phyloP scores from a whole-genome alignment of 179 eudicot species.

The Silene noctiflora region DNA sequence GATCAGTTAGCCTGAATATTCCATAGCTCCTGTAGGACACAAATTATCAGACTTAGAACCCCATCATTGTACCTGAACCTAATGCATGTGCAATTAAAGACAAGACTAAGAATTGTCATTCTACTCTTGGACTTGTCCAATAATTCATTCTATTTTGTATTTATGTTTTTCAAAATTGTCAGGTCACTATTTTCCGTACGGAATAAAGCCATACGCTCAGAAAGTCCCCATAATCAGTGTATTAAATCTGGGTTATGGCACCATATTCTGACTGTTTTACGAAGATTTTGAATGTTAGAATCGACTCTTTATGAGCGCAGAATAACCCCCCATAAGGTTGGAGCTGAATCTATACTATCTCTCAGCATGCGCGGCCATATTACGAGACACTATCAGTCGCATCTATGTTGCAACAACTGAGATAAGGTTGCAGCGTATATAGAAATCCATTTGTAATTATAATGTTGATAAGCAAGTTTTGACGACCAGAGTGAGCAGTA shows the following conservation, averaged over 20 bases:
- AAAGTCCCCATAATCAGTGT: neutral
- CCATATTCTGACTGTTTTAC: too few species aligned
- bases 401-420: neutral
- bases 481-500: too few species aligned
- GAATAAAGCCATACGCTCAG: neutral
- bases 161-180: neutral
- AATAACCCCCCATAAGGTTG: too few species aligned
- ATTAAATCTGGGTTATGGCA: neutral
- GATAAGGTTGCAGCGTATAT: neutral
- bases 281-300: too few species aligned
- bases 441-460: too few species aligned
- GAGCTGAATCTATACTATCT: too few species aligned
- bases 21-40: conserved; percentile 45
- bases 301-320: too few species aligned
- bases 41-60: conserved; percentile 15
- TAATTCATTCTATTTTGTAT: neutral
- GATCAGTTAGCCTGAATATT: conserved; percentile 52
- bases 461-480: neutral
- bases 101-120: conserved; percentile 6
- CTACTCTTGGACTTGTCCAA: conserved; percentile 13
- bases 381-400: too few species aligned
- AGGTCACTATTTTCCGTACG: too few species aligned
- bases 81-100: neutral
- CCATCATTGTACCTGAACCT: too few species aligned
- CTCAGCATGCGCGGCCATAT: too few species aligned